Evolutionary conservation across 106 monocot genomes (phyloP), one percentile per base, ranked within the genome.

Genomic region (Apostasia shenzhenica): DNA sequence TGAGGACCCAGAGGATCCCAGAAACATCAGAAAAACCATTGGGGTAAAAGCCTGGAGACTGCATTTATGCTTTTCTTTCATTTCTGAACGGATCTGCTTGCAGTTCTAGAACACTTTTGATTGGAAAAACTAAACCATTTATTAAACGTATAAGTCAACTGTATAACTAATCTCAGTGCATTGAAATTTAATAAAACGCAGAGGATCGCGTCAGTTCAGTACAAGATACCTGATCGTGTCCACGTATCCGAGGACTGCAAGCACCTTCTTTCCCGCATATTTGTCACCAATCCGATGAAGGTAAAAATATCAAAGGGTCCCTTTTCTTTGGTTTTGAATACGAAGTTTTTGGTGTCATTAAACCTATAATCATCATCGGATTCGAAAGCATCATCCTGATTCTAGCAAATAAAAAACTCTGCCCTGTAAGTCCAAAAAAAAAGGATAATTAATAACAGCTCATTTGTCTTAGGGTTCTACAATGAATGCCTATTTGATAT

Each of bases 221-320:
- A 93, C 61, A 86, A 75, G 67, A 88, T 93, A 49, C 92, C 92
- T 2, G 92, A 93, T 59, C 88, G 86, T 75, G 88, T 88, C 44
- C 92, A 88, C 81, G 66, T 93, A 47, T 85, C 92, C 12, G 72
- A 70, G 63, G 92, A 93, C 55, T 93, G 92, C 79, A 81, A 45
- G 69, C 88, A 93, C 51, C 88, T 88, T 5, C 83, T 93, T 12
- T 74, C 88, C 2, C 83, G 85, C 7, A 88, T 93, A 54, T 93
- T 93, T 62, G 83, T 88, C 53, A 73, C 85, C 61, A 93, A 75
- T 49, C 85, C 92, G 63, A 41, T 45, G 10, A 83, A 73, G 88
- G 92, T 93, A 87, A 55, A 42, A 48, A 37, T 73, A 45, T 37
- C 26, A 59, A 49, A 41, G 26, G 26, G 26, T 26, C 26, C 26